Evolutionary conservation across 441 rosid species (phyloP), one percentile per base, ranked within the genome.

Genomic region (Pelargonium fulgidum): DNA sequence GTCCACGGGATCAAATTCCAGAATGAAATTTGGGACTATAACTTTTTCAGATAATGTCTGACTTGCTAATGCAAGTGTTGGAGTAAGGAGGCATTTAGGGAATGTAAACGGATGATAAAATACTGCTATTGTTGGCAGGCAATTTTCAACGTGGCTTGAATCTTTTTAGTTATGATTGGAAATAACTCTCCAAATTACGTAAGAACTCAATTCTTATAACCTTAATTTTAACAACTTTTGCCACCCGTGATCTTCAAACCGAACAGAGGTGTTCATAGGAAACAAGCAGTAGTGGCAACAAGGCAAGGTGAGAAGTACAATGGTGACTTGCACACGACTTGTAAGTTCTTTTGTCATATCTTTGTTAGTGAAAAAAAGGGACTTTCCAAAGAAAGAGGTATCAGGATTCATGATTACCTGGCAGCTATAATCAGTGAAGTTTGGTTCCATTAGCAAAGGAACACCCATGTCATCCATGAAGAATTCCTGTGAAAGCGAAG

Each of bases 391-490:
- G 10, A 44, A 11, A 50, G 17, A 50, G 17, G 29, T 26, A 26
- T 26, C 29, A 50, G 33, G 56, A 12, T 16, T 0, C n/a, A 1
- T 17, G 62, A 63, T 72, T 79, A 93, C 96, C 91, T 89, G 96
- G 66, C 92, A 90, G 79, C 94, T 89, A 73, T 87, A 87, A 69
- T 93, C 97, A 24, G 65, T 77, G 78, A 90, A 90, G 83, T 93
- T 86, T 41, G 98, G 97, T 81, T 90, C 93, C 93, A 89, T 90
- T 74, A 86, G 44, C 58, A 89, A 65, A 63, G 98, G 91, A 64
- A 90, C 84, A 52, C 96, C 98, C 97, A 85, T 85, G 79, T 81
- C 82, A 65, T 93, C 91, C 75, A 81, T 86, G 81, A 89, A 87
- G 77, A 90, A 90, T 52, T 52, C 59, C 59, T 52, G 59, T 19